These are phyloP conservation scores for Handroanthus guayacan DNA, from an alignment of 257 asterid genomes.

Conservation along the genomic window DNA sequence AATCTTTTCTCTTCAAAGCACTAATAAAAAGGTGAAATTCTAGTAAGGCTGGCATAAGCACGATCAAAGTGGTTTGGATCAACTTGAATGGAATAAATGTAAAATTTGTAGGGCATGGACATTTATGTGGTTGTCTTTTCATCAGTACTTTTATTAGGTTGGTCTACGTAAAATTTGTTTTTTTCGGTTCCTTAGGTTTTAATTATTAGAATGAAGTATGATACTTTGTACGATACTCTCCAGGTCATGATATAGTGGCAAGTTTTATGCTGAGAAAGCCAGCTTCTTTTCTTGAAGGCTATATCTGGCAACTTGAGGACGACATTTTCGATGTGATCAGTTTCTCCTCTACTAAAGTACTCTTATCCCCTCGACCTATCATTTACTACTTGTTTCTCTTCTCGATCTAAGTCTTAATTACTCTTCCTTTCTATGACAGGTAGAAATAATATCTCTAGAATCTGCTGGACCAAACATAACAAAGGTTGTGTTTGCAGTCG, in stretches of 20 bases:
- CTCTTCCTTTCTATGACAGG: slow-evolving; percentile 50
- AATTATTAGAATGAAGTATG: neutral
- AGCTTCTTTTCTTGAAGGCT: slow-evolving; percentile 68
- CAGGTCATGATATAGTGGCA: slow-evolving; percentile 90
- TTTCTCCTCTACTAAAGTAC: slow-evolving; percentile 79
- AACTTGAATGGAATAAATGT: too few species aligned
- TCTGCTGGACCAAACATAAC: slow-evolving; percentile 62
- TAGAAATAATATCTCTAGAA: slow-evolving; percentile 57
- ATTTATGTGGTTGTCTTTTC: neutral
- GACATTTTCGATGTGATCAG: slow-evolving; percentile 87
- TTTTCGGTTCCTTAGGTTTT: too few species aligned
- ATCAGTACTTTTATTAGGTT: neutral
- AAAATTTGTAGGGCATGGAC: neutral
- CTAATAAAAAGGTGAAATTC: too few species aligned
- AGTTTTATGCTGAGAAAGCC: slow-evolving; percentile 77
- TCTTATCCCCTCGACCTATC: slow-evolving; percentile 27
- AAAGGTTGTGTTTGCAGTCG: slow-evolving; percentile 75
- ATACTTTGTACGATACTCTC: slow-evolving; percentile 35
- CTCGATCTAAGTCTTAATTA: slow-evolving; percentile 7
- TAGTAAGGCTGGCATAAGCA: too few species aligned
- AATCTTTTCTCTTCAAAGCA: too few species aligned
- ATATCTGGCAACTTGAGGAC: slow-evolving; percentile 64
- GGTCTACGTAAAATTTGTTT: neutral
- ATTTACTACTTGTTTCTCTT: neutral
- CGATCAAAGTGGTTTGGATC: too few species aligned